A percentile compares a stretch with the other conserved stretches of the same genome.
Evolutionary conservation across 805 yeast species (phyloP).

Genomic region (Metschnikowia lachancei): DNA sequence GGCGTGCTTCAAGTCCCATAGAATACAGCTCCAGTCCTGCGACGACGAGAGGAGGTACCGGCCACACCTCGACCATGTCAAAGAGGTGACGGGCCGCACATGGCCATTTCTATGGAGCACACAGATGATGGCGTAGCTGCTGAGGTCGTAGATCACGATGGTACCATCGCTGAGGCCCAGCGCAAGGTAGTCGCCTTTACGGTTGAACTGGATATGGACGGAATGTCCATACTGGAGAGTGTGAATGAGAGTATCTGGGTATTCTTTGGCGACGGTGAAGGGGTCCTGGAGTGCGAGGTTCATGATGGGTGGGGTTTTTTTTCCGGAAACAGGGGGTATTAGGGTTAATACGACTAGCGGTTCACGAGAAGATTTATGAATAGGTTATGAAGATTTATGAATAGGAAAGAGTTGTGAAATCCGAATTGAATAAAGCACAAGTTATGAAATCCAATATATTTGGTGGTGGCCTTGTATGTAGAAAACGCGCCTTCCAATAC

Average conservation of each 20-base stretch:
- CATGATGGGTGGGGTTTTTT: no score
- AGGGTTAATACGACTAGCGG: not conserved
- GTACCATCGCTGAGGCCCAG: conserved; percentile 19
- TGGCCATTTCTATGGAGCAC: conserved; percentile 56
- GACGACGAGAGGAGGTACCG: conserved; percentile 65
- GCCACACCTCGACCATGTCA: conserved; percentile 75
- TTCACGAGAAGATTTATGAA: no score
- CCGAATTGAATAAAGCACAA: no score
- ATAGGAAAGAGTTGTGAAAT: no score
- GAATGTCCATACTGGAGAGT: conserved; percentile 65
- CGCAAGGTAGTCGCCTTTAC: conserved; percentile 67
- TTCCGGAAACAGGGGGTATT: no score
- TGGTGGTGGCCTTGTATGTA: no score
- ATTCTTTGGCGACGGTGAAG: conserved; percentile 85
- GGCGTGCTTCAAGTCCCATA: conserved; percentile 67
- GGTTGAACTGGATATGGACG: conserved; percentile 65
- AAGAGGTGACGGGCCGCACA: conserved; percentile 65
- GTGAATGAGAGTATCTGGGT: conserved; percentile 78
- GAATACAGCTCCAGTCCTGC: conserved; percentile 75
- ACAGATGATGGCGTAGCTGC: conserved; percentile 55
- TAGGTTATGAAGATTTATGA: no score
- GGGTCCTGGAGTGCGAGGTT: conserved; percentile 85
- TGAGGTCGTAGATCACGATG: conserved; percentile 35
- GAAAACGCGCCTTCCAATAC: no score
- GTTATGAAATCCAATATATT: no score